Evolutionary conservation across 192 early-diverging fungal species (phyloP), one percentile per base, ranked within the genome.

Genomic region (Haplosporangium gracile): DNA sequence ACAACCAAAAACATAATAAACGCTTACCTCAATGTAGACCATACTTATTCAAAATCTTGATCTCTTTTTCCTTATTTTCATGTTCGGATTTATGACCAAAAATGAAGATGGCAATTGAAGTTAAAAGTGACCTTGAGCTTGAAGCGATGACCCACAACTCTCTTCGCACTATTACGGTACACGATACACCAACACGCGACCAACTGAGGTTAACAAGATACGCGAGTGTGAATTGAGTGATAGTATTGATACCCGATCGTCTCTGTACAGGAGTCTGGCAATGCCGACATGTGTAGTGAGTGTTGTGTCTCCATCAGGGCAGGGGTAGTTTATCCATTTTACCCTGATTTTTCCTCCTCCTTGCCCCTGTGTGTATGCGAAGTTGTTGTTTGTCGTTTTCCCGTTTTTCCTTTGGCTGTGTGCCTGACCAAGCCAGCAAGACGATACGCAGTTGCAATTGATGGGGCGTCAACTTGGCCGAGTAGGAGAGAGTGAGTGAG

Each of bases 281-380:
- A 29, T 32, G 60, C 29, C 10, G 60, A 34, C 29, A 65, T 65
- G 60, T 57, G 22, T 57, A 22, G 36, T 36, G 43, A 45, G 13
- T 45, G 43, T 45, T 45, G 43, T 10, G 11, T 45, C 13, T 65
- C 26, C 49, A 20, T 51, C 49, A 51, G 49, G 49, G 49, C 49
- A 51, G 60, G 60, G 60, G 60, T 65, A 65, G 60, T 65, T 65
- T 65, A 65, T 65, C 60, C 60, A 65, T 65, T 65, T 26, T 65
- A 57, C 55, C 55, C 53, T n/a, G 53, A 26, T 29, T 63, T 63
- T n/a, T n/a, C n/a, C 3, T 65, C 29, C 29, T 65, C 26, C 16
- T 65, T 65, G 2, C 29, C 60, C 29, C 29, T 60, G n/a, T 26
- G 55, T 26, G n/a, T 49, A 49, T 49, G 47, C 49, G 49, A 51